Percentiles rank a stretch among this genome's conserved stretches.
Evolutionary conservation across 148 eudicot species (phyloP).

Genomic region (Simmondsia chinensis): DNA sequence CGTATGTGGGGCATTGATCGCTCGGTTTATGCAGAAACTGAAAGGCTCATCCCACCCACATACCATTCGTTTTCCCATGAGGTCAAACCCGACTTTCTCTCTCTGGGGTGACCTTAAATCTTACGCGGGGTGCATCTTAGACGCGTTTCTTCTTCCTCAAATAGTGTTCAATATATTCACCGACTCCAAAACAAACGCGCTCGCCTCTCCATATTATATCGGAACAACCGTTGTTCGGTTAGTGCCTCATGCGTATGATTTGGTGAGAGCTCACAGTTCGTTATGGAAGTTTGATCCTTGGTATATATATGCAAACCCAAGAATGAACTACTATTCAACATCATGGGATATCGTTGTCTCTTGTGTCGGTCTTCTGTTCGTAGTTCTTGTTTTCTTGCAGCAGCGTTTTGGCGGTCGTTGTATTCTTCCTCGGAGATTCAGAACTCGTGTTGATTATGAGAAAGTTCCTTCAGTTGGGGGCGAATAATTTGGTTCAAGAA

Average conservation of each 20-base stretch:
- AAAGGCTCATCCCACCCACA: constrained; percentile 18
- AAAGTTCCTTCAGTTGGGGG: constrained; percentile 37
- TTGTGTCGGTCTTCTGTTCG: constrained; percentile 39
- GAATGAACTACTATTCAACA: constrained; percentile 59
- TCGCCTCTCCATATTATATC: constrained; percentile 41
- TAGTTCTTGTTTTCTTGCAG: constrained; percentile 45
- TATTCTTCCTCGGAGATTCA: constrained; percentile 51
- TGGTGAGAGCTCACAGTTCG: constrained; percentile 49
- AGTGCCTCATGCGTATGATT: constrained; percentile 72
- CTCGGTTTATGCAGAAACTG: constrained; percentile 46
- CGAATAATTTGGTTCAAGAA: constrained; percentile 2
- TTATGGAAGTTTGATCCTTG: constrained; percentile 24
- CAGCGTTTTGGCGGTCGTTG: constrained; percentile 68
- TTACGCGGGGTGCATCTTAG: constrained; percentile 63
- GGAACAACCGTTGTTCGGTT: constrained; percentile 68
- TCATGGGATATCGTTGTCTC: constrained; percentile 65
- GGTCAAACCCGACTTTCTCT: constrained; percentile 17
- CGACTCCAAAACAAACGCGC: constrained; percentile 38
- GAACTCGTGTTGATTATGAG: constrained; percentile 36
- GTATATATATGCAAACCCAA: constrained; percentile 62
- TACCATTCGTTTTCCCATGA: background rate
- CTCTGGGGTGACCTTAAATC: constrained; percentile 69
- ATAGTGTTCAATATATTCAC: constrained; percentile 55
- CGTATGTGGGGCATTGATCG: constrained; percentile 44
- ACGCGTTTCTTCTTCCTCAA: constrained; percentile 77